Conservation (phyloP, 441 rosid species). For the Mallotus japonicus region DNA sequence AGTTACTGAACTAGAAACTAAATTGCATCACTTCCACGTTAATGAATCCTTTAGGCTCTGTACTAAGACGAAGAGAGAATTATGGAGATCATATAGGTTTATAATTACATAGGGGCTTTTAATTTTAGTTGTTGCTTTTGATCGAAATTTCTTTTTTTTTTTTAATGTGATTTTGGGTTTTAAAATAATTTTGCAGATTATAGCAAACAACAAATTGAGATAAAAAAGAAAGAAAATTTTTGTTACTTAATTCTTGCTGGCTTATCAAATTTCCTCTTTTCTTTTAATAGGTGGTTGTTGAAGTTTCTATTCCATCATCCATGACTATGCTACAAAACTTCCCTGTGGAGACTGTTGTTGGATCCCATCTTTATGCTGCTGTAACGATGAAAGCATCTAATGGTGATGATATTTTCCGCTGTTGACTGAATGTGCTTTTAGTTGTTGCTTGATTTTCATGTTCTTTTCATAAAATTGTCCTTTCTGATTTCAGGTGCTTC, state of each 20-base stretch:
- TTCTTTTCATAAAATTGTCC: constrained; percentile 24
- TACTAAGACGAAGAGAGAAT: neutral
- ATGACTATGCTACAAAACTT: constrained; percentile 79
- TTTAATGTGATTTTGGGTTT: too few relatives aligned
- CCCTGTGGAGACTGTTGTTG: constrained; percentile 83
- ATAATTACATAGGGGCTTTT: neutral
- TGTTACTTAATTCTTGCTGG: neutral
- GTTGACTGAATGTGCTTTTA: constrained; percentile 22
- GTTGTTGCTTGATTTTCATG: constrained; percentile 26
- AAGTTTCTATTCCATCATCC: constrained; percentile 76
- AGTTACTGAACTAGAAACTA: neutral
- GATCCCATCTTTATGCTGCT: constrained; percentile 80
- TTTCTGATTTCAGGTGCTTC: constrained; percentile 56
- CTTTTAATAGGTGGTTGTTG: constrained; percentile 60
- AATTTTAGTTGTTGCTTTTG: too few relatives aligned
- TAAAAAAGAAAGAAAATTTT: too few relatives aligned
- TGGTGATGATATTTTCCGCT: constrained; percentile 47
- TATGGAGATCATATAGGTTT: neutral
- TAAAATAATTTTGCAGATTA: too few relatives aligned
- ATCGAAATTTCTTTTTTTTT: too few relatives aligned
- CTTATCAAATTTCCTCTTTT: neutral
- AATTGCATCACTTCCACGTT: neutral
- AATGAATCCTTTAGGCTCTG: neutral
- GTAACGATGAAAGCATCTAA: constrained; percentile 77
- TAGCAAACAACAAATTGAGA: too few relatives aligned